Conservation (phyloP, 2,329 filamentous ascomycete species). For the Penicillium sp. region DNA sequence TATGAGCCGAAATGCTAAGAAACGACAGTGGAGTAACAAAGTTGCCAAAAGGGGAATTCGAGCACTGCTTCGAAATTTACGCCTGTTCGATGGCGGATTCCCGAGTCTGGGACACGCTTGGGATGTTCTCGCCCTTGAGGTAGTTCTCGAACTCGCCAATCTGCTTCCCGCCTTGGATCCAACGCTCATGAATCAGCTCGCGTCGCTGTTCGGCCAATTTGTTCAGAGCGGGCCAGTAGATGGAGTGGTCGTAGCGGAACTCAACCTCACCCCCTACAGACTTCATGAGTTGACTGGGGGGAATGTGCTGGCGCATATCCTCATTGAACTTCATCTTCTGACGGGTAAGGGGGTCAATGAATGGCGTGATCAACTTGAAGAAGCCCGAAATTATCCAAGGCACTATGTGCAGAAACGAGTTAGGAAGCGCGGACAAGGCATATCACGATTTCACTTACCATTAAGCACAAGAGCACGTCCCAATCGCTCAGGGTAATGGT, state of each 20-base stretch:
- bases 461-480: conserved; percentile 87
- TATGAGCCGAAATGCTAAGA: conserved; percentile 3
- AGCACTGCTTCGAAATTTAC: background rate
- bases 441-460: conserved; percentile 48
- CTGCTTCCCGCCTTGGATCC: conserved; percentile 71
- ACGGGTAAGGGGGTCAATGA: conserved; percentile 90
- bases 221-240: conserved; percentile 84
- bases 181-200: conserved; percentile 60
- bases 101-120: conserved; percentile 34
- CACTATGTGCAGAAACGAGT: conserved; percentile 48
- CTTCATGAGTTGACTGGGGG: conserved; percentile 74
- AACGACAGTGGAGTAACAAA: background rate
- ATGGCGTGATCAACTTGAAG: conserved; percentile 92
- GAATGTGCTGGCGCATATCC: conserved; percentile 76
- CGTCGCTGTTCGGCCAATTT: conserved; percentile 63
- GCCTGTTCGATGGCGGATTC: conserved; percentile 6
- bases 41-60: background rate
- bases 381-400: conserved; percentile 89
- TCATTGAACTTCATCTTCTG: conserved; percentile 98
- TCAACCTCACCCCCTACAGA: conserved; percentile 71
- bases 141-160: conserved; percentile 86
- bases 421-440: background rate
- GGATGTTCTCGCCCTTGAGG: conserved; percentile 62
- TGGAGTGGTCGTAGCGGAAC: conserved; percentile 83
- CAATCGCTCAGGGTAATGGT: conserved; percentile 88